Conservation (phyloP, 257 asterid species). For the Orobanche coerulescens region DNA sequence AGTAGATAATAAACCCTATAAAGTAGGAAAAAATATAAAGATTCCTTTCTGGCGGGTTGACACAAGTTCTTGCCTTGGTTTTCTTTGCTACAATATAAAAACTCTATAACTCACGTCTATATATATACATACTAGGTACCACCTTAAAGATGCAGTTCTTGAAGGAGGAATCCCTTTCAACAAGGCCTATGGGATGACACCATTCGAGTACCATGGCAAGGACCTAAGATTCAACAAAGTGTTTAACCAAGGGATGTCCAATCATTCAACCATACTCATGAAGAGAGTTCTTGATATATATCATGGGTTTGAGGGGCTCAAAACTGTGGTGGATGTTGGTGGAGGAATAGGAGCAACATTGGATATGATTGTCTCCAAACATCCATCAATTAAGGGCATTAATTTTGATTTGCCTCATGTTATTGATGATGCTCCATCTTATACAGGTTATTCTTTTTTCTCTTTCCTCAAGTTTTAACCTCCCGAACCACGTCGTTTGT, state of each 20-base stretch:
- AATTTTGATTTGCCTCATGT: constrained; percentile 86
- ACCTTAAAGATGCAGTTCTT: constrained; percentile 72
- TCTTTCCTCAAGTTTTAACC: not conserved
- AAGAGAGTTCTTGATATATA: constrained; percentile 63
- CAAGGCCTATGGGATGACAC: constrained; percentile 79
- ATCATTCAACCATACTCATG: constrained; percentile 62
- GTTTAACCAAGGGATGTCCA: constrained; percentile 76
- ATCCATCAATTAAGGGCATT: constrained; percentile 61
- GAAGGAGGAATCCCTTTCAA: constrained; percentile 87
- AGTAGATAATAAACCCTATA: no score
- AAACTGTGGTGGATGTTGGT: constrained; percentile 81
- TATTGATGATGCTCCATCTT: constrained; percentile 56
- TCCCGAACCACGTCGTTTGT: no score
- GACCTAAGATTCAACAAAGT: constrained; percentile 76
- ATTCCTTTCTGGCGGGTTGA: no score
- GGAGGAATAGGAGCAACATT: constrained; percentile 84
- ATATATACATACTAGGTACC: no score
- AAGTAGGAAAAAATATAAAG: no score
- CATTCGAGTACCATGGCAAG: constrained; percentile 71
- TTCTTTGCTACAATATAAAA: no score
- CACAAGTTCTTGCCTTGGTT: no score
- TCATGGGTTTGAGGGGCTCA: constrained; percentile 57
- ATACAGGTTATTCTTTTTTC: constrained; percentile 31
- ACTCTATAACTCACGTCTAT: no score
- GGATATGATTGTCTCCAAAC: constrained; percentile 53